A percentile compares a stretch with the other conserved stretches of the same genome.
phyloP scores from a whole-genome alignment of 176 grass and related monocot species.

The Aegilops umbellulata region DNA sequence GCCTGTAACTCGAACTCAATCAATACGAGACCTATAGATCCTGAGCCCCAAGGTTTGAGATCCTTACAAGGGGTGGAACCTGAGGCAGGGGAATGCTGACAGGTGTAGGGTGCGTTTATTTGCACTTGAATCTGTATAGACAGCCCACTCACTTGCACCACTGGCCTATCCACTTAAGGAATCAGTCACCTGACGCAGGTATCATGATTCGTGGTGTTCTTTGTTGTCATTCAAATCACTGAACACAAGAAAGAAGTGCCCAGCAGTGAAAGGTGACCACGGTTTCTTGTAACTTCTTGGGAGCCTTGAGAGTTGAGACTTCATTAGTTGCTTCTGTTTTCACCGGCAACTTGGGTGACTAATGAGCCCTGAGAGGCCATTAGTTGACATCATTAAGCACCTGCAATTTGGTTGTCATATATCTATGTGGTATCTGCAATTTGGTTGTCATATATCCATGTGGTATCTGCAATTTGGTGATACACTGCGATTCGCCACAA shows the following conservation, averaged over 20 bases:
- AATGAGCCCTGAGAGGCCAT: neutral
- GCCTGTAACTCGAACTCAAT: neutral
- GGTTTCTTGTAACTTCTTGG: neutral
- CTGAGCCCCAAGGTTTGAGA: neutral
- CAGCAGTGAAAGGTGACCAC: neutral
- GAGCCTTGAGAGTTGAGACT: neutral
- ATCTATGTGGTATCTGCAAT: neutral
- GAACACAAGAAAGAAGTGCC: slow-evolving; percentile 3
- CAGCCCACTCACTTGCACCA: neutral
- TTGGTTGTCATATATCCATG: neutral
- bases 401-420: slow-evolving; percentile 13
- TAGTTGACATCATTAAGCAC: neutral
- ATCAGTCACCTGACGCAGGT: neutral
- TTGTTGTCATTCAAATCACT: slow-evolving; percentile 6
- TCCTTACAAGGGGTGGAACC: neutral
- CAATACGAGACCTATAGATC: neutral
- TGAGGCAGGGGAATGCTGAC: neutral
- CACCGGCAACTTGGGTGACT: neutral
- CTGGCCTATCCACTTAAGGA: neutral
- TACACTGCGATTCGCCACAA: neutral
- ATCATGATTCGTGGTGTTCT: neutral
- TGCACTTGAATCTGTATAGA: neutral
- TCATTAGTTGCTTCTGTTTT: neutral
- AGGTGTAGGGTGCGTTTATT: neutral
- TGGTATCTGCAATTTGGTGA: neutral